Evolutionary conservation across 805 yeast species (phyloP).

Genomic region (Cyberlindnera lachancei): DNA sequence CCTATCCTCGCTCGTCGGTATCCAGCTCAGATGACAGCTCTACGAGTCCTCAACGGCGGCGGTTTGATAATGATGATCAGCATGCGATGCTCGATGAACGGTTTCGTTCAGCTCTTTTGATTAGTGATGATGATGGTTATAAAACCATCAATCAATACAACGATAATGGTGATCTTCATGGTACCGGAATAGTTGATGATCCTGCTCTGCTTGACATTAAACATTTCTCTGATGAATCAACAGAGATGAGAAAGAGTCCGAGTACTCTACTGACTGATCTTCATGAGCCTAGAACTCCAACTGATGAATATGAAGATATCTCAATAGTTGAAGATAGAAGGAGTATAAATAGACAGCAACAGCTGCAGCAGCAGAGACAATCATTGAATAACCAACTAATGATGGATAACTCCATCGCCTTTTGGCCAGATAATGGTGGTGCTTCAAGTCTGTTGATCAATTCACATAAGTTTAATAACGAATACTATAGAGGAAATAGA

Average conservation of each 20-base stretch:
- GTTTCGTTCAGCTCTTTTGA: no score
- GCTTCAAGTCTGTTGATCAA: not conserved
- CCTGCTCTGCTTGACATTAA: constrained; percentile 2
- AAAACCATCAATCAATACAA: no score
- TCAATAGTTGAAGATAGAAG: no score
- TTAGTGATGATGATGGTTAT: no score
- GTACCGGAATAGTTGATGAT: constrained; percentile 1
- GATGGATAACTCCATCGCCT: constrained; percentile 1
- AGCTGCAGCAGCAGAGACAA: not conserved
- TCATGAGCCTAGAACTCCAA: constrained; percentile 2
- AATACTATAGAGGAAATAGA: not conserved
- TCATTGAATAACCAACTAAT: no score
- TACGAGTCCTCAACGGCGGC: no score
- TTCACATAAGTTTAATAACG: not conserved
- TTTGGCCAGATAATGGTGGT: constrained; percentile 4
- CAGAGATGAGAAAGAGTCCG: not conserved
- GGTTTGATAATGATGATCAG: no score
- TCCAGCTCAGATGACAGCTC: no score
- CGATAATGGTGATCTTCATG: no score
- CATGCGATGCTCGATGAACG: no score
- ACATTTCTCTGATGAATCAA: constrained; percentile 2
- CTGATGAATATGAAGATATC: constrained; percentile 3
- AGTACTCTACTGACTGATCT: constrained; percentile 1
- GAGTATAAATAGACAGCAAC: no score
- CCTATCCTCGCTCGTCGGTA: no score